Conservation (phyloP, 768 basidiomycete genomes). For the Boletus fagicola region DNA sequence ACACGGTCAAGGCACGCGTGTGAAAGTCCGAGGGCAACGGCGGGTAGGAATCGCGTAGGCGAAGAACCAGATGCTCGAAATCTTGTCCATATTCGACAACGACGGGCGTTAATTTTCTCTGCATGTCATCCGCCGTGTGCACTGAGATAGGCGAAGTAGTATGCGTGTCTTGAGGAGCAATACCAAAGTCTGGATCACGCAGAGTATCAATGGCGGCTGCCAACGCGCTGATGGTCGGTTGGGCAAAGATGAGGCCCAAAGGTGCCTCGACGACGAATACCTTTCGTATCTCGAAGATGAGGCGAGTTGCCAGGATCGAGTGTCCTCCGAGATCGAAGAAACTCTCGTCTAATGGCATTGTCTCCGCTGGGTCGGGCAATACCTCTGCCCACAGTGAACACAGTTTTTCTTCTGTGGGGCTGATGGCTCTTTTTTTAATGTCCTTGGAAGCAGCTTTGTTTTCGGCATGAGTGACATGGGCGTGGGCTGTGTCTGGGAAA, state of each 20-base stretch:
- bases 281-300: conserved; percentile 96
- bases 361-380: conserved; percentile 72
- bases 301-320: conserved; percentile 94
- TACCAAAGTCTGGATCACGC: conserved; percentile 77
- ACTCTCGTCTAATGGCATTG: conserved; percentile 85
- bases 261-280: conserved; percentile 88
- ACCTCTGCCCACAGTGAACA: conserved; percentile 82
- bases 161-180: conserved; percentile 40
- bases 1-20: conserved; percentile 63
- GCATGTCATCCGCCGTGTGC: conserved; percentile 7
- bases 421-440: conserved; percentile 41
- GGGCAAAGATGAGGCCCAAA: conserved; percentile 86
- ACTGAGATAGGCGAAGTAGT: conserved; percentile 18
- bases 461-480: conserved; percentile 41
- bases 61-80: conserved; percentile 56
- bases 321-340: conserved; percentile 99
- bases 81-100: conserved; percentile 79
- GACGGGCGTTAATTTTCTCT: conserved; percentile 23
- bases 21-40: conserved; percentile 57
- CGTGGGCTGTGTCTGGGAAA: conserved; percentile 92
- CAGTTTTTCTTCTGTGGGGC: conserved; percentile 75
- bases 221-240: conserved; percentile 80
- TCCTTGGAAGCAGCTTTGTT: conserved; percentile 32
- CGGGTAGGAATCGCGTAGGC: conserved; percentile 60
- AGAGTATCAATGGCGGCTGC: conserved; percentile 74